Conservation (phyloP, 768 basidiomycete genomes). For the Trametes elegans region DNA sequence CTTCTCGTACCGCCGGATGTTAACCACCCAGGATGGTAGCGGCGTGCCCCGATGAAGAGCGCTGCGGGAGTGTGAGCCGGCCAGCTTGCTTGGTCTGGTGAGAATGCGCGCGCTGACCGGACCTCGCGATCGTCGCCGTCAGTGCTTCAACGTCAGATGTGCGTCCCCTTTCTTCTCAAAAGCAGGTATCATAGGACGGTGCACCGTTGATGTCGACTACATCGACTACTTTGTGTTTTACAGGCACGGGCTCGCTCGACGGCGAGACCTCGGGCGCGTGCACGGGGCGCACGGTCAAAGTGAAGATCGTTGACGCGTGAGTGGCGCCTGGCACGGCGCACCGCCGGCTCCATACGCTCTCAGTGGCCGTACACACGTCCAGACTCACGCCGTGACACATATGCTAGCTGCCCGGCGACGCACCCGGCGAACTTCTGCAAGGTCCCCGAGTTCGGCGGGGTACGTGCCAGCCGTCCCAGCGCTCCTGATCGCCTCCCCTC, state of each 20-base stretch:
- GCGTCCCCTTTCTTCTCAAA: not conserved
- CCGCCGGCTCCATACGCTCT: not conserved
- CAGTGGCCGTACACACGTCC: not conserved
- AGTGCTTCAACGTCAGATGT: constrained; percentile 34
- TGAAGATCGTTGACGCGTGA: constrained; percentile 35
- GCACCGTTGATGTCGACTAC: too few relatives aligned
- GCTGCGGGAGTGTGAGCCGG: constrained; percentile 17
- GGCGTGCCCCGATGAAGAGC: constrained; percentile 24
- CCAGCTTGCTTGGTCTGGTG: not conserved
- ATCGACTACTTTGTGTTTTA: too few relatives aligned
- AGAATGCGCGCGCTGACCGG: too few relatives aligned
- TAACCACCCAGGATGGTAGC: not conserved
- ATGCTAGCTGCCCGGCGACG: constrained; percentile 31
- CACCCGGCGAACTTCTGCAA: constrained; percentile 38
- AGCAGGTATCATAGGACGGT: not conserved
- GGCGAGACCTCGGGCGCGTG: constrained; percentile 29
- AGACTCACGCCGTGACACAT: not conserved
- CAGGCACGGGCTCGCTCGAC: constrained; percentile 29
- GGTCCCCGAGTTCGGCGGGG: constrained; percentile 28
- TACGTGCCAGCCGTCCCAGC: too few relatives aligned
- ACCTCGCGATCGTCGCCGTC: too few relatives aligned
- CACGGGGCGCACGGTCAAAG: constrained; percentile 33
- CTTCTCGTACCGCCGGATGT: not conserved
- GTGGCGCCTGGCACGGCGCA: too few relatives aligned
- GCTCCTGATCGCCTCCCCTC: too few relatives aligned